Percentiles rank a stretch among this genome's conserved stretches.
Evolutionary conservation across 1,284 basidiomycete genomes (phyloP).

Genomic region (Austroboletus olivaceoglutinosus): DNA sequence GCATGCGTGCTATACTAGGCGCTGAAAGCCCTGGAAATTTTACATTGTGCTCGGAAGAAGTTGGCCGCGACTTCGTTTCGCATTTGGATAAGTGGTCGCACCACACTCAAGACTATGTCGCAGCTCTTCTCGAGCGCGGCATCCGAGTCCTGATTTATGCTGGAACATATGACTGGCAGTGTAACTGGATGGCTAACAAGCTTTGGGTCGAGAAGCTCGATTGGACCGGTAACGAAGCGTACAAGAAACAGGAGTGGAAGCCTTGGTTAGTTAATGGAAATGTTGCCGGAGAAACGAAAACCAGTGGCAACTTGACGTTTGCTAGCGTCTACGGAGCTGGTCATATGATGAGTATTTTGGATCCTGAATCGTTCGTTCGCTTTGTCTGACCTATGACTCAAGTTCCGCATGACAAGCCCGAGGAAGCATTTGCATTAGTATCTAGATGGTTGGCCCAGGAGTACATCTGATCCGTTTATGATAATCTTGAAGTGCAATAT

Average conservation of each 20-base stretch:
- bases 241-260: conserved; percentile 48
- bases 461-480: conserved; percentile 35
- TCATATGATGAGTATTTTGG: conserved; percentile 63
- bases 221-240: conserved; percentile 61
- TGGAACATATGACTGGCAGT: conserved; percentile 79
- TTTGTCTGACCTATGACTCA: conserved; percentile 27
- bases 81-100: conserved; percentile 60
- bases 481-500: neutral
- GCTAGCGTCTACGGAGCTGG: conserved; percentile 63
- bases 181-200: conserved; percentile 76
- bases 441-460: conserved; percentile 54
- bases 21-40: conserved; percentile 56
- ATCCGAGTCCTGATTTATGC: conserved; percentile 73
- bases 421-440: conserved; percentile 54
- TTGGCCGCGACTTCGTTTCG: conserved; percentile 45
- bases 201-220: conserved; percentile 73
- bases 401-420: conserved; percentile 69
- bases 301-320: conserved; percentile 60
- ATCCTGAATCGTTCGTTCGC: conserved; percentile 1
- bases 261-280: conserved; percentile 58
- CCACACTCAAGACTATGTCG: conserved; percentile 65
- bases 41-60: conserved; percentile 53
- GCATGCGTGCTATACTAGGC: conserved; percentile 56
- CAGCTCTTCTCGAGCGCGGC: conserved; percentile 70
- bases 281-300: conserved; percentile 64